phyloP scores from a whole-genome alignment of 2,329 filamentous ascomycete species.

The Colletotrichum eleusines region DNA sequence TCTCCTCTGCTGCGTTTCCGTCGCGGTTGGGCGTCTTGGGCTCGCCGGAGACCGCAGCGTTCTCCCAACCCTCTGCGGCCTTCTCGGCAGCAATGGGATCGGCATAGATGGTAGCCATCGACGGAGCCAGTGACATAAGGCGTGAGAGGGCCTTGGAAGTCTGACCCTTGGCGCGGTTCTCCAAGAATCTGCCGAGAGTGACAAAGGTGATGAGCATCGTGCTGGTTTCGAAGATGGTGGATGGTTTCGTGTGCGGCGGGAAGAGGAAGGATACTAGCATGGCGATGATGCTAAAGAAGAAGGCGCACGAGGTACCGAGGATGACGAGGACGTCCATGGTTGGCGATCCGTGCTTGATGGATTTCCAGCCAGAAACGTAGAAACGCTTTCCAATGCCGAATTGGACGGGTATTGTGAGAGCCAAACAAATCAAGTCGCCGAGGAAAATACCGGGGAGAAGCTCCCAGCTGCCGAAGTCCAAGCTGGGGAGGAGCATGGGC shows the following conservation, averaged over 20 bases:
- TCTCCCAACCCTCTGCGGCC: constrained; percentile 82
- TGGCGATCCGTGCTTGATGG: constrained; percentile 87
- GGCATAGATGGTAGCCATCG: constrained; percentile 95
- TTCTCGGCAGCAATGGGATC: constrained; percentile 96
- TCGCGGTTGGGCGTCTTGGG: constrained; percentile 60
- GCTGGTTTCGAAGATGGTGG: constrained; percentile 95
- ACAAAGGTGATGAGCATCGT: constrained; percentile 99
- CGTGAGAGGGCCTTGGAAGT: constrained; percentile 93
- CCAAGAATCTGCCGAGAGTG: constrained; percentile 88
- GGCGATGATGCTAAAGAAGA: constrained; percentile 91
- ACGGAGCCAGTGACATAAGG: constrained; percentile 95
- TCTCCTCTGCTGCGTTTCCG: constrained; percentile 80
- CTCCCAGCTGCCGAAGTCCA: constrained; percentile 81
- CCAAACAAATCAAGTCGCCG: constrained; percentile 86
- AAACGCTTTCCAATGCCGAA: constrained; percentile 97
- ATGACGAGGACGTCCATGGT: constrained; percentile 99
- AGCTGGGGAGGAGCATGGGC: constrained; percentile 81
- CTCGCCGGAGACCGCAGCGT: constrained; percentile 54
- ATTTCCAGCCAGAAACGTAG: constrained; percentile 94
- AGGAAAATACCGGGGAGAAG: constrained; percentile 84
- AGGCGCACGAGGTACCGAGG: constrained; percentile 92
- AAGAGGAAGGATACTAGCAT: constrained; percentile 85
- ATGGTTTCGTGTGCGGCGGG: constrained; percentile 83
- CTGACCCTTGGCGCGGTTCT: constrained; percentile 95
- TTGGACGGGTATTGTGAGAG: constrained; percentile 91